Conservation (phyloP, 352 stramenopile species). For the Phytophthora melonis region DNA sequence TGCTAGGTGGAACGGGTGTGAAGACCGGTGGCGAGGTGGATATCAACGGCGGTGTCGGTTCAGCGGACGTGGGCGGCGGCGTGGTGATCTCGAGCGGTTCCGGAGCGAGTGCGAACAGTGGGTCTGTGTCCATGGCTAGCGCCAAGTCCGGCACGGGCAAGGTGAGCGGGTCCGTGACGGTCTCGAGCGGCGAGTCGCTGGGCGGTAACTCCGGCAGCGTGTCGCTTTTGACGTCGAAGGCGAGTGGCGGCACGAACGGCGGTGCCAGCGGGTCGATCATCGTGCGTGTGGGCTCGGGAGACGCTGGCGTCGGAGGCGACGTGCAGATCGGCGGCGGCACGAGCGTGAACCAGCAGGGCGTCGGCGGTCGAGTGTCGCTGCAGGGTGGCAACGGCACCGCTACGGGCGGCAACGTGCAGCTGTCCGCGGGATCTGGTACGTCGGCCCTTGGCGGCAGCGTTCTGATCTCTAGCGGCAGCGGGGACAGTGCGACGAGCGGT, state of each 20-base stretch:
- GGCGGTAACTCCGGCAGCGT: conserved; percentile 5
- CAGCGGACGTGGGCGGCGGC: conserved; percentile 3
- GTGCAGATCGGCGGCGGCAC: too few species aligned
- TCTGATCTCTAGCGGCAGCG: not conserved
- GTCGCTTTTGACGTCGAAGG: conserved; percentile 4
- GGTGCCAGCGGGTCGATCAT: too few species aligned
- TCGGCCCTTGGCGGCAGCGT: not conserved
- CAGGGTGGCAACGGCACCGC: too few species aligned
- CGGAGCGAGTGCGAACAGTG: conserved; percentile 1
- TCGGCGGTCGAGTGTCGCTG: too few species aligned
- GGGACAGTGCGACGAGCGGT: conserved; percentile 8
- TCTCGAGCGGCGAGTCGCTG: conserved; percentile 10
- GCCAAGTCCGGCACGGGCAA: conserved; percentile 5
- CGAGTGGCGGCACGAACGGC: not conserved
- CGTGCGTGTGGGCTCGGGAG: too few species aligned
- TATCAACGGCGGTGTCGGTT: conserved; percentile 1
- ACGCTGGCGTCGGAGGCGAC: too few species aligned
- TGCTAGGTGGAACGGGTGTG: conserved; percentile 8
- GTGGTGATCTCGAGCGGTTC: conserved; percentile 2
- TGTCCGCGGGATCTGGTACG: too few species aligned
- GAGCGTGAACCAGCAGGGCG: too few species aligned
- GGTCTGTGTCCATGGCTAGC: conserved; percentile 3
- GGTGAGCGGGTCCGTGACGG: conserved; percentile 12
- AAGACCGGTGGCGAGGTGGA: conserved; percentile 8
- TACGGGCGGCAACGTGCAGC: too few species aligned